These are phyloP conservation scores for Macrocystidia cucumis DNA, from an alignment of 1,284 basidiomycete genomes.

Conservation along the genomic window DNA sequence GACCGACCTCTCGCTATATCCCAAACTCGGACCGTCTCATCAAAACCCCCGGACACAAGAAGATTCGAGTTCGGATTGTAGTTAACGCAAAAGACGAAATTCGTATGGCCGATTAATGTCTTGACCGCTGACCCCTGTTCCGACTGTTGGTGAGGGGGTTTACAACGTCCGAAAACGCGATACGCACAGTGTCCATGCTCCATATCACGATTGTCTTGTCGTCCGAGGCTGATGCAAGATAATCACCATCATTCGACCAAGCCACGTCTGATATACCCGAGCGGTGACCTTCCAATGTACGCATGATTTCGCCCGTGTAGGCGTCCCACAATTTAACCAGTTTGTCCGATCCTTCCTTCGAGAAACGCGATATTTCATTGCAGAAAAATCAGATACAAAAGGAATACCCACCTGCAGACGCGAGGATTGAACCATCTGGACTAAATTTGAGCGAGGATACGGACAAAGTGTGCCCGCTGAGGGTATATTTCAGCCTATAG, in stretches of 20 bases:
- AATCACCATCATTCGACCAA: constrained; percentile 77
- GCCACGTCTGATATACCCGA: constrained; percentile 87
- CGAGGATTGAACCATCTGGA: constrained; percentile 65
- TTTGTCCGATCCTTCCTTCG: constrained; percentile 71
- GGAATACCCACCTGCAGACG: constrained; percentile 59
- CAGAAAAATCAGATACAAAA: constrained; percentile 9
- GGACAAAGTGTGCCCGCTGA: constrained; percentile 68
- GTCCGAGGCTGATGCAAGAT: constrained; percentile 85
- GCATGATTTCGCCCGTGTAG: constrained; percentile 61
- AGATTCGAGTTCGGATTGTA: constrained; percentile 88
- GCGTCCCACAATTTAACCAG: constrained; percentile 73
- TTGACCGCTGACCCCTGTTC: constrained; percentile 50
- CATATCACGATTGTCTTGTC: constrained; percentile 83
- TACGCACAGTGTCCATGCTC: constrained; percentile 59
- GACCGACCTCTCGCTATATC: constrained; percentile 81
- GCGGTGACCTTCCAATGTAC: constrained; percentile 63
- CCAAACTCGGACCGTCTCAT: constrained; percentile 95
- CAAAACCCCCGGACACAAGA: constrained; percentile 87
- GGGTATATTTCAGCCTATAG: constrained; percentile 38
- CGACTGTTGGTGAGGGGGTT: constrained; percentile 8
- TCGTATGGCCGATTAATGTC: constrained; percentile 78
- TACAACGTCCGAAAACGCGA: constrained; percentile 5
- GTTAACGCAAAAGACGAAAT: constrained; percentile 89
- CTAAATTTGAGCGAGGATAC: constrained; percentile 78
- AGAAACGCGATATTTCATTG: constrained; percentile 15